A percentile compares a stretch with the other conserved stretches of the same genome.
Conservation (phyloP, 345 rosid species). For the Lepidium aucheri region DNA sequence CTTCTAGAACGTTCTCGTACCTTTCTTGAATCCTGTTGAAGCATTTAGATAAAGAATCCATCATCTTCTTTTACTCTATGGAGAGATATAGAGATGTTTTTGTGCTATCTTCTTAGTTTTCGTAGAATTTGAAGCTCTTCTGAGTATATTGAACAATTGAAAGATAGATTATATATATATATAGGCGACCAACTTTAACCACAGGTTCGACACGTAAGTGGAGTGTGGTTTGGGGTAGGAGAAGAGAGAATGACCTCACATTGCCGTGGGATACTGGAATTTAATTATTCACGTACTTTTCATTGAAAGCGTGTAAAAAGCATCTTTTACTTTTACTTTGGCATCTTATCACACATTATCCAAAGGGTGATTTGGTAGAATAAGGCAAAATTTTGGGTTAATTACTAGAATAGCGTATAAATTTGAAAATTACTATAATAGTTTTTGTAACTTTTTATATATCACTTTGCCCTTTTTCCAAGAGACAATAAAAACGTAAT, state of each 20-base stretch:
- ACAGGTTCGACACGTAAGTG: constrained; percentile 7
- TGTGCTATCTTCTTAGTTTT: constrained; percentile 3
- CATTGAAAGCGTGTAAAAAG: not conserved
- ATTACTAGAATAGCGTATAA: too few relatives aligned
- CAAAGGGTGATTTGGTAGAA: too few relatives aligned
- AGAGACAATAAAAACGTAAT: too few relatives aligned
- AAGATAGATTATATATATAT: constrained; percentile 4
- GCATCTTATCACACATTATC: not conserved
- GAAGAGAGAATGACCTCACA: constrained; percentile 2
- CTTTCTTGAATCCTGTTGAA: constrained; percentile 24
- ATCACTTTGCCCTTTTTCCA: too few relatives aligned
- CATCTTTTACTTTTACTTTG: not conserved
- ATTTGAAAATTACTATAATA: too few relatives aligned
- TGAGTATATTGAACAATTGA: not conserved
- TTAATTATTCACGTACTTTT: not conserved
- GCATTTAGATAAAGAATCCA: constrained; percentile 24
- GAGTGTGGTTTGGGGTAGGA: constrained; percentile 20
- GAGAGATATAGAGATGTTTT: not conserved
- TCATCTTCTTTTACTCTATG: not conserved
- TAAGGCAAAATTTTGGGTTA: too few relatives aligned
- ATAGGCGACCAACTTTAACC: constrained; percentile 12
- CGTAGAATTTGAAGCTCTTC: not conserved
- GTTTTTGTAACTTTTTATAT: too few relatives aligned
- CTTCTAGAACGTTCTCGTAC: constrained; percentile 1
- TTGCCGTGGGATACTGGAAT: constrained; percentile 12